A percentile compares a stretch with the other conserved stretches of the same genome.
These are phyloP conservation scores for Acacia confusa DNA, from an alignment of 306 rosid species.

Conservation along the genomic window DNA sequence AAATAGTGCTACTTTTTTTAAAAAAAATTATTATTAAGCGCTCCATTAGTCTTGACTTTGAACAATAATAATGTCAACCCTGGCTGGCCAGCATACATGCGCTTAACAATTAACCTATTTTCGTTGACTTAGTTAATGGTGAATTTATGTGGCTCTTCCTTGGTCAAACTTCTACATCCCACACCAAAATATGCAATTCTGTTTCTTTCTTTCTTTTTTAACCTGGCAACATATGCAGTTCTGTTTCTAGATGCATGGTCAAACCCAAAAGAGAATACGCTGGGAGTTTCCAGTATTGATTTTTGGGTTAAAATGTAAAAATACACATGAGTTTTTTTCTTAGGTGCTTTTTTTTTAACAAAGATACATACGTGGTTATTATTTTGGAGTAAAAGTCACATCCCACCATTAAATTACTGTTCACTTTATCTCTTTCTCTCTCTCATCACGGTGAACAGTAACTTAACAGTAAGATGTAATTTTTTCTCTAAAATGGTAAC, in stretches of 20 bases:
- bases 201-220: neutral
- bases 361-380: too few relatives aligned
- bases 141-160: neutral
- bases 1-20: neutral
- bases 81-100: neutral
- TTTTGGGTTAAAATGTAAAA: too few relatives aligned
- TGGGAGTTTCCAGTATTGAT: neutral
- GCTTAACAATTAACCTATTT: neutral
- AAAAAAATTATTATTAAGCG: too few relatives aligned
- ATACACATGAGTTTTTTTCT: too few relatives aligned
- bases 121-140: neutral
- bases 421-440: too few relatives aligned
- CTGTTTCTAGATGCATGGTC: neutral
- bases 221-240: neutral
- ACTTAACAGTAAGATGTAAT: too few relatives aligned
- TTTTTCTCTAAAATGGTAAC: too few relatives aligned
- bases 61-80: neutral
- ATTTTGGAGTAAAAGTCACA: too few relatives aligned
- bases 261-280: neutral
- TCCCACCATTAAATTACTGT: too few relatives aligned
- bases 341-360: too few relatives aligned
- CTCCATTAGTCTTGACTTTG: too few relatives aligned
- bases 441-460: too few relatives aligned
- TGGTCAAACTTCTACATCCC: neutral
- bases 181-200: neutral